These are phyloP conservation scores for Coleophoma eucalyptorum DNA, from an alignment of 2,329 filamentous ascomycete genomes.

Conservation along the genomic window DNA sequence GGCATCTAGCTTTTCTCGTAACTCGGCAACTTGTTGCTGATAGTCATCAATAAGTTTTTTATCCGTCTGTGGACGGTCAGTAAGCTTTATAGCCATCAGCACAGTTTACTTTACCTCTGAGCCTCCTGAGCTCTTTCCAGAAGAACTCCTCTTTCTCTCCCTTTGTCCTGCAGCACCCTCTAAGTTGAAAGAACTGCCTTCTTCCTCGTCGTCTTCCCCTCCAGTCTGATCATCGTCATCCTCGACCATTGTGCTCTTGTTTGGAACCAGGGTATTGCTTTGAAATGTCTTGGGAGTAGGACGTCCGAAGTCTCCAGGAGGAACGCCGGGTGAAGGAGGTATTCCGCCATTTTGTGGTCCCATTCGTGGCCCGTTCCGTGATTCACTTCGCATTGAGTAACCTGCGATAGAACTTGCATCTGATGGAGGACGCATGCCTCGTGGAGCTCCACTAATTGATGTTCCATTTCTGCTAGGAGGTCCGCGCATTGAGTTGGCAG, in stretches of 20 bases:
- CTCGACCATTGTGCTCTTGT: slow-evolving; percentile 96
- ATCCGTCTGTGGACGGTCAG: slow-evolving; percentile 45
- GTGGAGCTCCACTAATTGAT: slow-evolving; percentile 54
- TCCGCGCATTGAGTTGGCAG: slow-evolving; percentile 55
- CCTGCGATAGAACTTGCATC: slow-evolving; percentile 52
- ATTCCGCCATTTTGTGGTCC: slow-evolving; percentile 40
- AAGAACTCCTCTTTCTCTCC: slow-evolving; percentile 26
- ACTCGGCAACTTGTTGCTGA: slow-evolving; percentile 68
- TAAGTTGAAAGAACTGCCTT: slow-evolving; percentile 61
- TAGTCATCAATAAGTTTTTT: slow-evolving; percentile 76
- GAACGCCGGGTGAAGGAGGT: slow-evolving; percentile 55
- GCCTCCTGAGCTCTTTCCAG: slow-evolving; percentile 26
- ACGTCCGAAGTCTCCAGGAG: slow-evolving; percentile 64
- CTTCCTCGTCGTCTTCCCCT: slow-evolving; percentile 74
- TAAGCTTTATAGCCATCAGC: slow-evolving; percentile 8
- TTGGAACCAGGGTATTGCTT: slow-evolving; percentile 93
- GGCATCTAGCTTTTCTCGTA: slow-evolving; percentile 69
- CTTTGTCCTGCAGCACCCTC: slow-evolving; percentile 34
- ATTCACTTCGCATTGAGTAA: slow-evolving; percentile 32
- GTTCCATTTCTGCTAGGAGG: slow-evolving; percentile 54
- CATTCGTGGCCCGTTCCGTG: slow-evolving; percentile 25
- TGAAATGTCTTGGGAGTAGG: slow-evolving; percentile 88
- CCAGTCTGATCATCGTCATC: slow-evolving; percentile 66
- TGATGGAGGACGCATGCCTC: slow-evolving; percentile 41
- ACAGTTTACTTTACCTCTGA: slow-evolving; percentile 32